Base-by-base conservation (phyloP, 2,329 filamentous ascomycete species). In the Neonectria punicea region DNA sequence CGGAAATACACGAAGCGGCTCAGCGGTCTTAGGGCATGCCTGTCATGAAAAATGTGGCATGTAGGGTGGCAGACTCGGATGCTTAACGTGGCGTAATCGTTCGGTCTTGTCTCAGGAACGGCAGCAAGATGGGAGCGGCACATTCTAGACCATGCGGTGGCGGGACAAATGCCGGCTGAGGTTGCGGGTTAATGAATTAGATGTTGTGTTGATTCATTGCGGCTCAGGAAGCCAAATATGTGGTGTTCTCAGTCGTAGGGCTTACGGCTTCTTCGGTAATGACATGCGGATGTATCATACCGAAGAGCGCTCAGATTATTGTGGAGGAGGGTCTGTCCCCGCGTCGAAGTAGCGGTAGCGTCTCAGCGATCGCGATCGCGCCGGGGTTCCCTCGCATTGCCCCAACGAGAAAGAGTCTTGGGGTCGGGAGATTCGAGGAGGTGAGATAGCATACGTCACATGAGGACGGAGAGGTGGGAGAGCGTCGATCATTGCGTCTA, bases 401-500 rank as follows among this genome's bases (percentile, higher is more conserved):
- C 58, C 36, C 44, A 46, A 58, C 28, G 51, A 32, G 43, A 57
- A 61, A 58, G 32, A 30, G 54, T 66, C 49, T 64, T 13, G 34
- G 34, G 34, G 65, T 58, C 58, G 56, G 65, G 58, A 54, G 36
- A 39, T 51, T 54, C 53, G 58, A 56, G 49, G 47, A 39, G 55
- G 39, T 51, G 65, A 53, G 65, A 68, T 58, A 58, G 58, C 51
- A 54, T 65, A 67, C 60, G 66, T 73, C 71, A 73, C 71, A 70
- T 73, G 71, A 61, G 53, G 56, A 59, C 67, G 54, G 46, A 53
- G 22, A 59, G 66, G 54, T 51, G 51, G 25, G 43, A 55, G 44
- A 41, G 34, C 43, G 72, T 57, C 68, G 70, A 74, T 73, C 72
- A 60, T 47, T 66, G 58, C 53, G 62, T 69, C 62, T 65, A 65